Evolutionary conservation across 1,139 yeast genomes (phyloP).

Genomic region (Yamadazyma spencermartinsiae): DNA sequence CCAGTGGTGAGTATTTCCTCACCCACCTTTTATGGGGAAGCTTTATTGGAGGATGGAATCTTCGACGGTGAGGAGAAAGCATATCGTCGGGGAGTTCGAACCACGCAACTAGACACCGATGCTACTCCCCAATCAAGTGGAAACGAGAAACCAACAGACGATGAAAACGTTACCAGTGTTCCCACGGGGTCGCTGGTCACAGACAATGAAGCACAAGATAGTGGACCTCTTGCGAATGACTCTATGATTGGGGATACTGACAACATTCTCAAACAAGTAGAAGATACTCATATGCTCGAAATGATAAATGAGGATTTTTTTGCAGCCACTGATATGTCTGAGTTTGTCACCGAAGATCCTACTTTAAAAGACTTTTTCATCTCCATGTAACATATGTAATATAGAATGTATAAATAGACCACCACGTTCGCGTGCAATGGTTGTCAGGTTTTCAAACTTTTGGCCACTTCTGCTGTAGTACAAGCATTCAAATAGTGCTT

Average conservation of each 20-base stretch:
- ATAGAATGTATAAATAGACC: neutral
- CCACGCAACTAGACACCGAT: no score
- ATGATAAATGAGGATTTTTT: conserved; percentile 10
- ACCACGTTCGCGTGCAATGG: no score
- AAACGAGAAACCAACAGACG: no score
- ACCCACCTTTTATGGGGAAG: conserved; percentile 9
- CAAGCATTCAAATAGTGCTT: conserved; percentile 64
- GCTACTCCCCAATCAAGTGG: no score
- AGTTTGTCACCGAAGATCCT: conserved; percentile 13
- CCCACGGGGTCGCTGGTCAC: neutral
- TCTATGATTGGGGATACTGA: neutral
- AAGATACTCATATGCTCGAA: conserved; percentile 7
- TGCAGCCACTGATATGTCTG: conserved; percentile 6
- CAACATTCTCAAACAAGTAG: conserved; percentile 10
- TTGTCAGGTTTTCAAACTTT: no score
- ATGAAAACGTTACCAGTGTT: neutral
- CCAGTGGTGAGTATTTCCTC: conserved; percentile 12
- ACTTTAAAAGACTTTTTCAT: conserved; percentile 9
- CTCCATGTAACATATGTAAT: conserved; percentile 3
- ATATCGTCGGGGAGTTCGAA: no score
- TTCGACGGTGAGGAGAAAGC: conserved; percentile 1
- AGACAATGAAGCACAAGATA: neutral
- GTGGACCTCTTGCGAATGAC: neutral
- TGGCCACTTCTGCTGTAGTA: conserved; percentile 72
- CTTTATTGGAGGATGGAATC: neutral